Conservation (phyloP, 305 asterid genomes). For the Fraxinus dipetala region DNA sequence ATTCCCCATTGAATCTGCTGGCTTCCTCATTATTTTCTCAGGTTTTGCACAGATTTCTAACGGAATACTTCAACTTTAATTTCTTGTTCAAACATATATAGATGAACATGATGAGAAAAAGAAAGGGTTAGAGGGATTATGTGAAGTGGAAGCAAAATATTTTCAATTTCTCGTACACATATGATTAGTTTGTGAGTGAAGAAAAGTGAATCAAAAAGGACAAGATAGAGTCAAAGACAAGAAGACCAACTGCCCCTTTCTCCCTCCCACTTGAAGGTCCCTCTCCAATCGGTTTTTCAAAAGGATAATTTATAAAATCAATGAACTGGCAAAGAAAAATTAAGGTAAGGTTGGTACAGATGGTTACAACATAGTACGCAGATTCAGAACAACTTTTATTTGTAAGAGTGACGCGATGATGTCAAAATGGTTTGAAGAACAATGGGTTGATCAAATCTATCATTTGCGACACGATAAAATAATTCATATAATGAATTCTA, state of each 20-base stretch:
- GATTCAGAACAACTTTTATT: not conserved
- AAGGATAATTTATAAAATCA: not conserved
- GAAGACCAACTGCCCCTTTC: constrained; percentile 1
- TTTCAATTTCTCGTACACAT: constrained; percentile 30
- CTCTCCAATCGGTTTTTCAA: constrained; percentile 4
- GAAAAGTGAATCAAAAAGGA: constrained; percentile 28
- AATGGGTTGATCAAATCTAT: not conserved
- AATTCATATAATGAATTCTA: constrained; percentile 18
- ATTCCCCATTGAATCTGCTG: constrained; percentile 34
- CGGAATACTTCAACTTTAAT: not conserved
- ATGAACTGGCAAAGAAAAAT: constrained; percentile 33
- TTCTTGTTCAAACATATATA: constrained; percentile 15
- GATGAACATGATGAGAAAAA: constrained; percentile 31
- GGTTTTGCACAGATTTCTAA: not conserved
- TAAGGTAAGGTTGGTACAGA: not conserved
- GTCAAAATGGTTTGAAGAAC: not conserved
- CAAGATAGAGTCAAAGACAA: constrained; percentile 1
- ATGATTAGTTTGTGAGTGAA: not conserved
- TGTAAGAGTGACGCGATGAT: not conserved
- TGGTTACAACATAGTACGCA: not conserved
- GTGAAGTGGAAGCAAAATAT: constrained; percentile 97
- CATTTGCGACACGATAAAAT: constrained; percentile 34
- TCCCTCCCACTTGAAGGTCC: constrained; percentile 1
- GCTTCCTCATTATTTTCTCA: constrained; percentile 57
- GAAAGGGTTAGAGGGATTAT: constrained; percentile 39